Evolutionary conservation across 345 rosid species (phyloP), one percentile per base, ranked within the genome.

Genomic region (Carallia pectinifolia): DNA sequence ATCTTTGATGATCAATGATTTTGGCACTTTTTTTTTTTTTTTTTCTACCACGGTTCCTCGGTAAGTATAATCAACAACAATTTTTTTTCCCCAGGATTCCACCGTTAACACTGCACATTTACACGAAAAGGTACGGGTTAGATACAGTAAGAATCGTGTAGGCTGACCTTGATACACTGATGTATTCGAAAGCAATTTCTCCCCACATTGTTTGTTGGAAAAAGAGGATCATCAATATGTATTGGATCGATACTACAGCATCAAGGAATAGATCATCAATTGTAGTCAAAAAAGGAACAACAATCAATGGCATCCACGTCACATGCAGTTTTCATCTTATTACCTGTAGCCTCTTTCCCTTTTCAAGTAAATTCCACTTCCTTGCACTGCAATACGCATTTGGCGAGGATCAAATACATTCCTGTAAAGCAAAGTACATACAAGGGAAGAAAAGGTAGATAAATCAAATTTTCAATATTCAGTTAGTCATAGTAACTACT

Each of bases 331-430:
- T 31, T 13, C 64, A 55, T 53, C 61, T 61, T 71, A 44, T 83
- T 86, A 94, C 98, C 98, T 94, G 71, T 77, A 77, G 75, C 98
- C 98, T 83, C 95, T 91, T 80, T 89, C 98, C 71, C 97, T 86
- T 59, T 85, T 88, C 62, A 91, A 82, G 78, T 94, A 94, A 56
- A 91, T 55, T 62, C 98, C 98, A 84, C 87, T 85, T 76, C 98
- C 98, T 74, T 85, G 93, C 80, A 94, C 98, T 64, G 97, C 91
- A 70, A 91, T 83, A 64, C 96, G 93, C 88, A 94, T 91, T 79
- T 86, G 95, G 64, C 98, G 98, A 80, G 98, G 98, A 84, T 94
- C 98, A 84, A 94, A 94, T 68, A 94, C 90, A 77, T 94, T 90
- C 80, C 98, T 94, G 84, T 73, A 82, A 39, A 65, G 75, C 29